phyloP scores from a whole-genome alignment of 2,329 filamentous ascomycete genomes.

The Pestalotiopsis sp. region DNA sequence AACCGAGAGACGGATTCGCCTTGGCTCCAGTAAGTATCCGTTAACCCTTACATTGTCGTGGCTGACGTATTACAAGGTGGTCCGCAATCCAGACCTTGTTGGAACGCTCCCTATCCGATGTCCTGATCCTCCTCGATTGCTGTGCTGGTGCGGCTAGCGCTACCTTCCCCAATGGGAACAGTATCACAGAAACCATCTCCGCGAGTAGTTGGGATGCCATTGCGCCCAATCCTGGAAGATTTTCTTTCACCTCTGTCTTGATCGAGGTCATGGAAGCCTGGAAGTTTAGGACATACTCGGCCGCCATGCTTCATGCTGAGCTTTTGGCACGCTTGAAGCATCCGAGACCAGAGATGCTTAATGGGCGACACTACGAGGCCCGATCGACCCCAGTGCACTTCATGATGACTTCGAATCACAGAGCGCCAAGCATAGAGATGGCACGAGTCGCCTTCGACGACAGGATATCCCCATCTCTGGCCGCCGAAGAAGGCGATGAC shows the following conservation, averaged over 20 bases:
- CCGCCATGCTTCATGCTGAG: slow-evolving; percentile 64
- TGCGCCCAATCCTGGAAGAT: slow-evolving; percentile 60
- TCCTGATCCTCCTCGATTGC: slow-evolving; percentile 61
- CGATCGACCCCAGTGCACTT: slow-evolving; percentile 64
- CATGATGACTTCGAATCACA: slow-evolving; percentile 66
- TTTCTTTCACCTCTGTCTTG: slow-evolving; percentile 61
- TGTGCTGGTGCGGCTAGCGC: slow-evolving; percentile 63
- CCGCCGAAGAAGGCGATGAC: slow-evolving; percentile 28
- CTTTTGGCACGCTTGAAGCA: slow-evolving; percentile 63
- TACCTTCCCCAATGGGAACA: slow-evolving; percentile 59
- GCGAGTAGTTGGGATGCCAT: slow-evolving; percentile 66
- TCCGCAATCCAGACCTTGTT: slow-evolving; percentile 63
- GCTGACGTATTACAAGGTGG: slow-evolving; percentile 43
- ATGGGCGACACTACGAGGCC: slow-evolving; percentile 60
- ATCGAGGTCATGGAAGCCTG: slow-evolving; percentile 63
- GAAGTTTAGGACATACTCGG: slow-evolving; percentile 57
- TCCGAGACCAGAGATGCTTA: slow-evolving; percentile 58
- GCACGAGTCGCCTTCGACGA: slow-evolving; percentile 40
- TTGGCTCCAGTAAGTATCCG: slow-evolving; percentile 52
- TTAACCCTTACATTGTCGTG: slow-evolving; percentile 13
- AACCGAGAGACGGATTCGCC: slow-evolving; percentile 55
- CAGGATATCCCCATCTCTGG: slow-evolving; percentile 39
- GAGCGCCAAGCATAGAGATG: slow-evolving; percentile 60
- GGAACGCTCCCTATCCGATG: slow-evolving; percentile 59
- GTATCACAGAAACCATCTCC: slow-evolving; percentile 64